phyloP scores from a whole-genome alignment of 805 yeast species.

The Brettanomyces bruxellensis region DNA sequence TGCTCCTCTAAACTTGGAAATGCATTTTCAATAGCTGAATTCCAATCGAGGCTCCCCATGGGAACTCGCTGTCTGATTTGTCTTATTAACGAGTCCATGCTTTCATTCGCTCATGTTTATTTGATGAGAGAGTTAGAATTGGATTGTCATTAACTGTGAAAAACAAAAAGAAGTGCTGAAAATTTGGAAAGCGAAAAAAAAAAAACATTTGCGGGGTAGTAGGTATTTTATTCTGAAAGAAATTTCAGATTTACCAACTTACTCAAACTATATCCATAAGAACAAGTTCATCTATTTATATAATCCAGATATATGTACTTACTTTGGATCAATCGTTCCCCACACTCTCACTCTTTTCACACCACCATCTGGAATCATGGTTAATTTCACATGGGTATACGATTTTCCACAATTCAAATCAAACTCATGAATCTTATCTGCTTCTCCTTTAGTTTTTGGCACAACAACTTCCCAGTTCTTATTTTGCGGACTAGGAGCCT shows the following conservation, averaged over 20 bases:
- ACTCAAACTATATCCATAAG: too few relatives aligned
- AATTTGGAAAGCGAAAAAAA: too few relatives aligned
- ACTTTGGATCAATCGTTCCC: constrained; percentile 35
- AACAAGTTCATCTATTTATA: too few relatives aligned
- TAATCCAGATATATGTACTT: neutral
- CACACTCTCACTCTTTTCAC: constrained; percentile 81
- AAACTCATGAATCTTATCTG: constrained; percentile 72
- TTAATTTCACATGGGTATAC: constrained; percentile 65
- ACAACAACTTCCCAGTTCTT: constrained; percentile 58
- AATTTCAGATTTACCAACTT: too few relatives aligned
- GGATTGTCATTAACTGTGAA: too few relatives aligned
- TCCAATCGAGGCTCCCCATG: neutral
- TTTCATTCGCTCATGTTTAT: neutral
- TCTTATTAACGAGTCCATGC: constrained; percentile 17
- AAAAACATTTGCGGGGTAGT: too few relatives aligned
- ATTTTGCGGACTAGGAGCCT: constrained; percentile 32
- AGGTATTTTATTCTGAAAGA: too few relatives aligned
- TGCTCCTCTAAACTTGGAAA: constrained; percentile 13
- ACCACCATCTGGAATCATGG: constrained; percentile 95
- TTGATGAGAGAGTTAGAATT: too few relatives aligned
- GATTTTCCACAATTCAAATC: constrained; percentile 22
- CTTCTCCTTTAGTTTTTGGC: constrained; percentile 62
- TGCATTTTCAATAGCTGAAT: neutral
- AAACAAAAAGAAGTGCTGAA: too few relatives aligned
- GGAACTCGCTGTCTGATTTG: constrained; percentile 22